Conservation (phyloP, 2,329 filamentous ascomycete species). For the Phyllosticta citrichinensis region DNA sequence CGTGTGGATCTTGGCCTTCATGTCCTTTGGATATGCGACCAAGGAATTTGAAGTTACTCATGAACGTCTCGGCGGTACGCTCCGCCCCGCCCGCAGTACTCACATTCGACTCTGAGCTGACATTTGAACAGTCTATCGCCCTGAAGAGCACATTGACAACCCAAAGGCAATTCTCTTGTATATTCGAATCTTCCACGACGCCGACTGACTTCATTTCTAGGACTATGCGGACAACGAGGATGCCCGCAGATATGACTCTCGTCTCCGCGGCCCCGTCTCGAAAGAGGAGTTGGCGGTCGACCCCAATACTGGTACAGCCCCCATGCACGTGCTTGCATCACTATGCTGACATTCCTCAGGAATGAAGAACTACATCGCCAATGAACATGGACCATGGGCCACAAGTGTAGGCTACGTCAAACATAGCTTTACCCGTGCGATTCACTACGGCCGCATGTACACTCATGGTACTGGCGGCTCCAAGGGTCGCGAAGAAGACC, state of each 20-base stretch:
- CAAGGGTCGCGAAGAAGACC: conserved; percentile 33
- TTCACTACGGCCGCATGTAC: conserved; percentile 39
- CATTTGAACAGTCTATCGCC: conserved; percentile 24
- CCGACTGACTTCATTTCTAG: conserved; percentile 14
- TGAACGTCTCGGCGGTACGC: conserved; percentile 37
- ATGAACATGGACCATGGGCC: conserved; percentile 77
- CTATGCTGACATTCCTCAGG: conserved; percentile 33
- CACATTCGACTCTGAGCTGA: neutral
- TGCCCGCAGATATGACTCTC: conserved; percentile 69
- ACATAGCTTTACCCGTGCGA: conserved; percentile 38
- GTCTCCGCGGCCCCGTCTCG: conserved; percentile 67
- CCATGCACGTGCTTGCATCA: neutral
- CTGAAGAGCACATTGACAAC: conserved; percentile 47
- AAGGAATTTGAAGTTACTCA: conserved; percentile 47
- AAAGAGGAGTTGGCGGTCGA: conserved; percentile 38
- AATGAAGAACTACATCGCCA: conserved; percentile 99
- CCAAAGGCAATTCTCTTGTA: conserved; percentile 18
- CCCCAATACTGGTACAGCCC: conserved; percentile 24
- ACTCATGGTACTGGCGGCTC: conserved; percentile 33
- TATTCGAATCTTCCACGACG: neutral
- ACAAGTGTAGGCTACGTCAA: conserved; percentile 76
- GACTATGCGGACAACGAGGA: conserved; percentile 57
- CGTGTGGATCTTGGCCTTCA: conserved; percentile 46
- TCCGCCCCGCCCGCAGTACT: conserved; percentile 21
- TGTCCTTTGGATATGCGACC: conserved; percentile 48